Conservation (phyloP, 2,329 filamentous ascomycete species). For the Chaetomiaceae sp. region DNA sequence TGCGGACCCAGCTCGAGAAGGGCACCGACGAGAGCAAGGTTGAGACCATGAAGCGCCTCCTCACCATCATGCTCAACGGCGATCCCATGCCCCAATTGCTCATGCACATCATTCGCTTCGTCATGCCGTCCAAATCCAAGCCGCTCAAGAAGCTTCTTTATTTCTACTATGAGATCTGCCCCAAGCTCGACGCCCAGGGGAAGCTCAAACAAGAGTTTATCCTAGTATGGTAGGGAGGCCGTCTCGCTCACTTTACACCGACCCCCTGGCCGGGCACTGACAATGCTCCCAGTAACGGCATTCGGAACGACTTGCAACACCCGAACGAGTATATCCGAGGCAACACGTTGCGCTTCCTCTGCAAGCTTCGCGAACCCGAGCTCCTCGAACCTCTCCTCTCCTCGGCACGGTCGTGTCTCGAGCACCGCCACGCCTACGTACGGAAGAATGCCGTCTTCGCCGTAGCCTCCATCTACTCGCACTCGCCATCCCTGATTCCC, state of each 20-base stretch:
- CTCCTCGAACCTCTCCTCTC: conserved; percentile 94
- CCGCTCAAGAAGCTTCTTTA: conserved; percentile 95
- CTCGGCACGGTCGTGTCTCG: conserved; percentile 84
- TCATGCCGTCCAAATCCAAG: conserved; percentile 98
- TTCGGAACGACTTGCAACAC: conserved; percentile 94
- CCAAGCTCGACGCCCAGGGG: conserved; percentile 84
- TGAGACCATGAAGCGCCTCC: conserved; percentile 92
- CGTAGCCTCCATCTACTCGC: conserved; percentile 83
- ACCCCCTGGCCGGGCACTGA: neutral
- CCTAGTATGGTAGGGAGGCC: conserved; percentile 71
- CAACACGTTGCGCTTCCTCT: conserved; percentile 96
- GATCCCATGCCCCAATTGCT: conserved; percentile 91
- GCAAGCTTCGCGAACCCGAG: conserved; percentile 92
- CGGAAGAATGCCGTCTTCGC: conserved; percentile 98
- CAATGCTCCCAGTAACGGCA: conserved; percentile 73
- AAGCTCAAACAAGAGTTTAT: conserved; percentile 99
- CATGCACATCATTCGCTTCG: conserved; percentile 99
- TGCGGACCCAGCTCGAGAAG: conserved; percentile 91
- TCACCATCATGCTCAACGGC: conserved; percentile 97
- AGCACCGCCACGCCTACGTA: conserved; percentile 95
- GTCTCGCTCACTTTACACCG: neutral
- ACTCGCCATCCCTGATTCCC: conserved; percentile 87
- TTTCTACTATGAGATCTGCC: conserved; percentile 99
- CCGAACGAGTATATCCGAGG: conserved; percentile 97
- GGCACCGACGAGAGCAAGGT: conserved; percentile 88